These are phyloP conservation scores for Rubus parviflorus DNA, from an alignment of 306 rosid species.

Conservation along the genomic window DNA sequence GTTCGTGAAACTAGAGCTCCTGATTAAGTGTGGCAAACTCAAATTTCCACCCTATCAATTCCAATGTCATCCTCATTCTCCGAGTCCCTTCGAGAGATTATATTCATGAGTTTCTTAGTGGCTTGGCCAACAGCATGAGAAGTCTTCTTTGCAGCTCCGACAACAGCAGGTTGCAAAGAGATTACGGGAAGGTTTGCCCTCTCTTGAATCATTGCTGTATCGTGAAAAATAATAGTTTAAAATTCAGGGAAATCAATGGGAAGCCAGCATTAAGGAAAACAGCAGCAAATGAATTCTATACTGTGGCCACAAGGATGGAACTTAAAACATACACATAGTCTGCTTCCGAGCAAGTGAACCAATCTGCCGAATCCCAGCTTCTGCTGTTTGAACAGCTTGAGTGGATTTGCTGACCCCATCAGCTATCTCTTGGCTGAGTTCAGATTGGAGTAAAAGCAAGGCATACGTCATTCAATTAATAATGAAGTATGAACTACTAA, in stretches of 20 bases:
- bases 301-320: neutral
- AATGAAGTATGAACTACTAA: neutral
- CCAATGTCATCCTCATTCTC: slow-evolving; percentile 45
- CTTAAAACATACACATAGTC: slow-evolving; percentile 71
- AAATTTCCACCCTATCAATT: slow-evolving; percentile 52
- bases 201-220: slow-evolving; percentile 86
- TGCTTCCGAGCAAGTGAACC: slow-evolving; percentile 76
- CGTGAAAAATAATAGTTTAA: slow-evolving; percentile 8
- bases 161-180: slow-evolving; percentile 79
- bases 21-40: slow-evolving; percentile 1
- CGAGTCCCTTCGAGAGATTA: slow-evolving; percentile 57
- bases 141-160: slow-evolving; percentile 91
- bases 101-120: slow-evolving; percentile 65
- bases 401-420: slow-evolving; percentile 87
- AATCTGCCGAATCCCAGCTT: slow-evolving; percentile 79
- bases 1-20: neutral
- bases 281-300: neutral
- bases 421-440: slow-evolving; percentile 79
- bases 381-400: slow-evolving; percentile 91
- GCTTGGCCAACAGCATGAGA: slow-evolving; percentile 79
- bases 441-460: slow-evolving; percentile 16
- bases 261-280: neutral
- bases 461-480: neutral
- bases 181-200: slow-evolving; percentile 84
- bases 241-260: neutral